Conservation (phyloP, 805 yeast genomes). For the Kuraishia ogatae region DNA sequence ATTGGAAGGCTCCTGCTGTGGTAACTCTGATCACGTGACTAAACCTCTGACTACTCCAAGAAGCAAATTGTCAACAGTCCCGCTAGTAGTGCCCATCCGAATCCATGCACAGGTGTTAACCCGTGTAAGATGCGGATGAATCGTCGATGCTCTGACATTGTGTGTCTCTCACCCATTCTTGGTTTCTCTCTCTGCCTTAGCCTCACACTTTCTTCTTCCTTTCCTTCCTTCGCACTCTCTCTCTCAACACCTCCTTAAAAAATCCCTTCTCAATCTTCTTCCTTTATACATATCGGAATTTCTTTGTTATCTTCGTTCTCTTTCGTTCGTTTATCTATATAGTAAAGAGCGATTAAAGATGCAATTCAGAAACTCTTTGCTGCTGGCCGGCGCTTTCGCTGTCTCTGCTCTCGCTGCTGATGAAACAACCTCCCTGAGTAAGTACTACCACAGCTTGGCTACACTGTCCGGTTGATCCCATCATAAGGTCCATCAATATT, state of each 20-base stretch:
- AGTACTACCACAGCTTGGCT: slow-evolving; percentile 10
- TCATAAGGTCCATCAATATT: neutral
- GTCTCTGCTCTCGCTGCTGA: slow-evolving; percentile 36
- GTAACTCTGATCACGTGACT: neutral
- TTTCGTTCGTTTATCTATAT: slow-evolving; percentile 5
- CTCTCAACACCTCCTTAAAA: neutral
- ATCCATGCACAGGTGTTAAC: neutral
- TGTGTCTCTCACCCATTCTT: neutral
- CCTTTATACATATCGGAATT: slow-evolving; percentile 1
- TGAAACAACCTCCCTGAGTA: slow-evolving; percentile 28
- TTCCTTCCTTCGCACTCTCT: neutral
- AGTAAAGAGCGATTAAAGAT: slow-evolving; percentile 17
- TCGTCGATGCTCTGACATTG: neutral
- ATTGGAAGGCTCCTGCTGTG: neutral
- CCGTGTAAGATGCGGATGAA: neutral
- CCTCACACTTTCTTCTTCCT: neutral
- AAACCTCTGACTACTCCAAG: neutral
- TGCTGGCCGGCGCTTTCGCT: slow-evolving; percentile 40
- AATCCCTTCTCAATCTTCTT: neutral
- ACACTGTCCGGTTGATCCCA: neutral
- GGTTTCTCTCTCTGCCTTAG: neutral
- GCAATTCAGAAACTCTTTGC: slow-evolving; percentile 44
- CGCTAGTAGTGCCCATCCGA: neutral
- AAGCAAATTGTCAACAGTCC: neutral
- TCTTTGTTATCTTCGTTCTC: slow-evolving; percentile 2